These are phyloP conservation scores for Capsicum pubescens DNA, from an alignment of 257 asterid genomes.

Conservation along the genomic window DNA sequence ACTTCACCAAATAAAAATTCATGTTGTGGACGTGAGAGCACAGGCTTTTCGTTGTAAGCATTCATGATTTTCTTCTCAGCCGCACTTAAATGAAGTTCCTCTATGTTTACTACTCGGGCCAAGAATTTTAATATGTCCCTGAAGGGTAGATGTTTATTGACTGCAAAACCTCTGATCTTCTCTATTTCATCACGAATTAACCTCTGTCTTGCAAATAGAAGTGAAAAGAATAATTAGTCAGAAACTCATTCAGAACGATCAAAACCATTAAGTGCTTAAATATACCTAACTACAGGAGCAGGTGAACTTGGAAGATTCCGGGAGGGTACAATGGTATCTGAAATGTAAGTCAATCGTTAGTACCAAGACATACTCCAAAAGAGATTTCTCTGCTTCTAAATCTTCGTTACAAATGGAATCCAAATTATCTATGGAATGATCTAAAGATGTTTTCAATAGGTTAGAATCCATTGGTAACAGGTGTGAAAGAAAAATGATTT, in stretches of 20 bases:
- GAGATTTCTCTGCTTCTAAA: not conserved
- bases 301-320: slow-evolving; percentile 53
- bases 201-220: slow-evolving; percentile 47
- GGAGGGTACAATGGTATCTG: slow-evolving; percentile 89
- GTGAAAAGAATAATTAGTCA: not conserved
- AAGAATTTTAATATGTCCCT: slow-evolving; percentile 30
- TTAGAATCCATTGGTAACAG: not conserved
- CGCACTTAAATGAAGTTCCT: slow-evolving; percentile 32
- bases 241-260: not conserved
- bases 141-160: slow-evolving; percentile 27
- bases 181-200: slow-evolving; percentile 42
- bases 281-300: not conserved
- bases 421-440: not conserved
- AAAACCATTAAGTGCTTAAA: not conserved
- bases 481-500: no score
- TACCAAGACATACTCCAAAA: not conserved
- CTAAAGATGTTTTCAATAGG: not conserved
- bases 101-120: slow-evolving; percentile 25
- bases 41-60: slow-evolving; percentile 27
- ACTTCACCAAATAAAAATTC: slow-evolving; percentile 30
- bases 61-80: slow-evolving; percentile 20
- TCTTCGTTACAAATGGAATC: not conserved
- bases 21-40: slow-evolving; percentile 32
- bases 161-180: slow-evolving; percentile 17
- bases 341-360: slow-evolving; percentile 16